Evolutionary conservation across 2,329 filamentous ascomycete genomes (phyloP), one percentile per base, ranked within the genome.

Genomic region (Aspergillus viridinutans): DNA sequence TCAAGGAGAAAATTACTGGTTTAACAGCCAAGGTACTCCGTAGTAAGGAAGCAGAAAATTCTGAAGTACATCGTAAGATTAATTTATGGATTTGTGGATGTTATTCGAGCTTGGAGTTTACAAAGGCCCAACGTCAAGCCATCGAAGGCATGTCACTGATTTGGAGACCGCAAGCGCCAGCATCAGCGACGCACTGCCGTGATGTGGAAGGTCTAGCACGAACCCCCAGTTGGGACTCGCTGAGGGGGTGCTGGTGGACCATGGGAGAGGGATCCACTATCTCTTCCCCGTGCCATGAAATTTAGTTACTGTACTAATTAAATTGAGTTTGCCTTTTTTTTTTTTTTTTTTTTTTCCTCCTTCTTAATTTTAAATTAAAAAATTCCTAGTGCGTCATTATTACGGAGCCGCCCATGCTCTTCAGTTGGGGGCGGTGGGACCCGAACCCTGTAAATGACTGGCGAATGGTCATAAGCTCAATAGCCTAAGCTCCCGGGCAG

Each of bases 171-270:
- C 62, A 63, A 63, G 62, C 58, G 61, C 63, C 60, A 53, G 58
- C 64, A 58, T 56, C 58, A 62, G 54, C 55, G 51, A 58, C 57
- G 59, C 55, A 61, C 50, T 59, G 57, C 58, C 61, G 59, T 63
- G 54, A 51, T 40, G 49, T 35, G 53, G 56, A 43, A 55, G 38
- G 55, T 58, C 61, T 59, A 64, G 64, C 64, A 67, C 63, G 65
- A 66, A 67, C 64, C 64, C 64, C 64, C 62, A 60, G 63, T 54
- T 63, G 63, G 65, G 64, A 67, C 63, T 67, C 63, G 64, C 62
- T 61, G 61, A 65, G 57, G 58, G 59, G 52, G 61, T 66, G 64
- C 64, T 63, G 56, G 62, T 66, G 64, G 65, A 54, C 63, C 64
- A 64, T 63, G 62, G 63, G 57, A 58, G 54, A 52, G 29, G 53